Conservation (phyloP, 352 stramenopile species). For the Phytophthora ohioensis region DNA sequence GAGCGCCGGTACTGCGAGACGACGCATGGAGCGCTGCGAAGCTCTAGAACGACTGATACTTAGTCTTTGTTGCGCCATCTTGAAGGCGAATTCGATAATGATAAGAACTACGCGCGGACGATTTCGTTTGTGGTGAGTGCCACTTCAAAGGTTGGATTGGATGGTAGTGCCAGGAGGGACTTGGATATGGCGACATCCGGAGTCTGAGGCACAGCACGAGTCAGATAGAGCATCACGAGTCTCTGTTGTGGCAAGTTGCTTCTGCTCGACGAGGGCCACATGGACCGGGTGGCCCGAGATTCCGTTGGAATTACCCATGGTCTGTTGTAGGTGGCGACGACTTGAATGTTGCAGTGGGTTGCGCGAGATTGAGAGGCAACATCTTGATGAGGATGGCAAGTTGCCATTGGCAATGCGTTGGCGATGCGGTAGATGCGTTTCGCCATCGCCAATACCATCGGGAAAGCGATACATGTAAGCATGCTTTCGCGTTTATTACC, state of each 20-base stretch:
- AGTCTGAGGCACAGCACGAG: slow-evolving; percentile 22
- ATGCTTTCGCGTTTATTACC: neutral
- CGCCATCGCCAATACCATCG: neutral
- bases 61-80: slow-evolving; percentile 24
- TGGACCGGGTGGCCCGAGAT: slow-evolving; percentile 24
- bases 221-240: slow-evolving; percentile 22
- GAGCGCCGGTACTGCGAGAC: slow-evolving; percentile 27
- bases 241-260: slow-evolving; percentile 8
- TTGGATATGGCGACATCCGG: slow-evolving; percentile 28
- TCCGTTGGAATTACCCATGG: neutral
- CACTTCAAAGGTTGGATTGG: neutral
- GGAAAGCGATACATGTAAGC: neutral
- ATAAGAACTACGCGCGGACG: neutral
- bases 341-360: neutral
- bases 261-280: slow-evolving; percentile 6
- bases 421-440: neutral
- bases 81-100: slow-evolving; percentile 36
- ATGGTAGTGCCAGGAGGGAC: neutral
- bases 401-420: neutral
- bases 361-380: neutral
- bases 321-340: slow-evolving; percentile 6
- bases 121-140: slow-evolving; percentile 18
- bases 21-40: slow-evolving; percentile 29
- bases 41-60: slow-evolving; percentile 27
- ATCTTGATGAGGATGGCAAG: neutral